Base-by-base conservation (phyloP, 768 basidiomycete genomes). In the Butyriboletus loyo region DNA sequence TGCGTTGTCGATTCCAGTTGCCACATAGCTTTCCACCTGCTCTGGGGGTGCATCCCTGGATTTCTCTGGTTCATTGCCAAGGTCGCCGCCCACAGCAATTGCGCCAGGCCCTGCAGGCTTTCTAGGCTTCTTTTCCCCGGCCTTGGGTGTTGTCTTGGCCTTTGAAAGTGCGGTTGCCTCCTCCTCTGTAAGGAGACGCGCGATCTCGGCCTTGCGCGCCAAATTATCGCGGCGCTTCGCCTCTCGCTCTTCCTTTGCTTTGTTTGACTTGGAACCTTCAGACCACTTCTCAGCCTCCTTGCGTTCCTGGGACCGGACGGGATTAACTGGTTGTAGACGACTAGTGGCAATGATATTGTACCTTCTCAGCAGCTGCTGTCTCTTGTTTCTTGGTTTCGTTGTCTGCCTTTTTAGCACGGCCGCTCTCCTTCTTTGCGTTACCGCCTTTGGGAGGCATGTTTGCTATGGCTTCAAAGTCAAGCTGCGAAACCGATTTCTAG, bases 341-440 rank as follows among this genome's bases (percentile, higher is more conserved):
- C 14, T 19, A 36, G 53, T 14, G 5, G 32, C 7, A 38, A 52
- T 15, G 22, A 25, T 35, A 49, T 62, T 66, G 43, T 45, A 85
- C 90, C 73, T 80, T 84, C 13, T 83, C 88, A 8, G 76, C 77
- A 11, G 75, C 77, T 0, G 77, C 84, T 5, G 75, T 77, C 7
- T 79, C 82, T 55, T 81, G 78, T 71, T 93, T 94, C 77, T 87
- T 91, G 9, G 81, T 76, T 66, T 92, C 90, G 66, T 92, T 94
- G 65, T 94, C 89, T 24, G 90, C 90, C 69, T 97, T 97, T 73
- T 92, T 94, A 1, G 93, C 87, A 49, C 89, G 73, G 5, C 94
- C 93, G 38, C 83, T 72, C 70, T 96, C 94, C 69, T 96, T 96
- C 84, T 96, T 97, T 52, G 90, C 77, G 76, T 93, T 96, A 60